Evolutionary conservation across 2,329 filamentous ascomycete species (phyloP).

Genomic region (Neofusicoccum sp.): DNA sequence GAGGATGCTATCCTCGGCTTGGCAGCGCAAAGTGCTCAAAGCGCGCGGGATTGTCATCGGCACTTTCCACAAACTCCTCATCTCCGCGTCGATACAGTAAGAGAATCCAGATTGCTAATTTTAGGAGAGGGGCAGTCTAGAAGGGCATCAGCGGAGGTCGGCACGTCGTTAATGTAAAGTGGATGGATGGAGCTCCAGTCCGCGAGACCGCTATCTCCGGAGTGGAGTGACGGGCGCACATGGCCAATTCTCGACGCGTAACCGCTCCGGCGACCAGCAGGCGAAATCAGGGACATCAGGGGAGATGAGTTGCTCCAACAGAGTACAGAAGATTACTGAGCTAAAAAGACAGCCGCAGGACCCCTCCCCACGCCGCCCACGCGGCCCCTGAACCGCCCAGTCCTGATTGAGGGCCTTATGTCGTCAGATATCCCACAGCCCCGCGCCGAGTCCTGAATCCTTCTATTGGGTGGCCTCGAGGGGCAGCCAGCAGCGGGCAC

Average conservation of each 20-base stretch:
- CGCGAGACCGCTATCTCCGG: slow-evolving; percentile 12
- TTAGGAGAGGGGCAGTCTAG: neutral
- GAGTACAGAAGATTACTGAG: slow-evolving; percentile 1
- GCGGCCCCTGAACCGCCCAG: neutral
- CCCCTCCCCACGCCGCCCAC: neutral
- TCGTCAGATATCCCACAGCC: slow-evolving; percentile 14
- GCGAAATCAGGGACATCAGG: slow-evolving; percentile 1
- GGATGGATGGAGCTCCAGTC: slow-evolving; percentile 3
- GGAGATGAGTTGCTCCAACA: slow-evolving; percentile 7
- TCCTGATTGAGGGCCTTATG: slow-evolving; percentile 5
- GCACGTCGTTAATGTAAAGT: neutral
- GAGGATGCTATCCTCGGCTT: slow-evolving; percentile 11
- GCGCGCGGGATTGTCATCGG: slow-evolving; percentile 14
- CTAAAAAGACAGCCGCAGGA: slow-evolving; percentile 9
- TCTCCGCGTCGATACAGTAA: slow-evolving; percentile 12
- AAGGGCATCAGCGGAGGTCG: slow-evolving; percentile 3
- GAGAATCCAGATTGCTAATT: slow-evolving; percentile 14
- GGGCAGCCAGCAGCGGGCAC: slow-evolving; percentile 9
- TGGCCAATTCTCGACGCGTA: slow-evolving; percentile 10
- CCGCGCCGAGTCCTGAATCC: slow-evolving; percentile 2
- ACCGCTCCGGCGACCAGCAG: slow-evolving; percentile 2
- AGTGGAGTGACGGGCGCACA: slow-evolving; percentile 14
- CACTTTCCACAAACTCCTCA: slow-evolving; percentile 15
- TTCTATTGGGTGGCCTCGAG: slow-evolving; percentile 15
- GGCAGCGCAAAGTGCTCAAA: slow-evolving; percentile 12